Evolutionary conservation across 1,139 yeast species (phyloP).

Genomic region (Candida labiduridarum): DNA sequence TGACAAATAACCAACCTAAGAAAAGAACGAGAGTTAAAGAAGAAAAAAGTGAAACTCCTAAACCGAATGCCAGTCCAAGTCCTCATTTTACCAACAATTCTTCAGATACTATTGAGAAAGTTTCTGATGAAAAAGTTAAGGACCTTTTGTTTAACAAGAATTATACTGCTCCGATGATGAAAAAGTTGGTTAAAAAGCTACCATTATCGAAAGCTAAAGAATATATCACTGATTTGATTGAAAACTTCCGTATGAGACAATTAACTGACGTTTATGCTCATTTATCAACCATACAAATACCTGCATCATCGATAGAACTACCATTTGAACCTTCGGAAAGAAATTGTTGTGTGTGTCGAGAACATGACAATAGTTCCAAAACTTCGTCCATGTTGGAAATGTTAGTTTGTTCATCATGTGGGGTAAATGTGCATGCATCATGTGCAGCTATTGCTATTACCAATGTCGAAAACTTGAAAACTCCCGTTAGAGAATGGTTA

Average conservation of each 20-base stretch:
- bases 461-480: slow-evolving; percentile 18
- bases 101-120: neutral
- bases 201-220: slow-evolving; percentile 12
- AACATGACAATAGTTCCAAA: slow-evolving; percentile 26
- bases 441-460: slow-evolving; percentile 62
- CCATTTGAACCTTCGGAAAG: slow-evolving; percentile 23
- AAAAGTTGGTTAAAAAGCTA: slow-evolving; percentile 16
- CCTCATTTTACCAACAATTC: neutral
- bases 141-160: slow-evolving; percentile 22
- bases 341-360: slow-evolving; percentile 62
- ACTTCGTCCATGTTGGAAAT: slow-evolving; percentile 28
- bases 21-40: slow-evolving; percentile 1
- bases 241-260: slow-evolving; percentile 23
- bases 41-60: slow-evolving; percentile 3
- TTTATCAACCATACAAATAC: slow-evolving; percentile 5
- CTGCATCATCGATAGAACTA: slow-evolving; percentile 10
- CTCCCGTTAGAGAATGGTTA: slow-evolving; percentile 58
- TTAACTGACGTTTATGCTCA: slow-evolving; percentile 16
- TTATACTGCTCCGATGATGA: slow-evolving; percentile 20
- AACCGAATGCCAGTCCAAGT: neutral
- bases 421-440: slow-evolving; percentile 66
- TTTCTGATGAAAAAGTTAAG: slow-evolving; percentile 13
- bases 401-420: slow-evolving; percentile 68
- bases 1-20: neutral
- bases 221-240: slow-evolving; percentile 13